Evolutionary conservation across 2,329 filamentous ascomycete genomes (phyloP).

Genomic region (Aspergillus aculeatinus): DNA sequence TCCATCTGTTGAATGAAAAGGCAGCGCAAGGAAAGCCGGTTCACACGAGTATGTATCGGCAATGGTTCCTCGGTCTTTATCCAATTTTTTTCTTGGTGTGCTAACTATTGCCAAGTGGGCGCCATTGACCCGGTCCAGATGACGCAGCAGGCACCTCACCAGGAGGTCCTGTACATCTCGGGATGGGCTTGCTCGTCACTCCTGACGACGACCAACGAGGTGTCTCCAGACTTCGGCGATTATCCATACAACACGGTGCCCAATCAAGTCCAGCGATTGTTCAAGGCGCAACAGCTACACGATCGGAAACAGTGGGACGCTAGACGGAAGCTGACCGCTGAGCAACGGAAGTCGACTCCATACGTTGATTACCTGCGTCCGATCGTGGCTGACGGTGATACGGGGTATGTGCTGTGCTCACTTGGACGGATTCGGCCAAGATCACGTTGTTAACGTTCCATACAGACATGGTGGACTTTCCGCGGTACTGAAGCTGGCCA

Average conservation of each 20-base stretch:
- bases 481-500: slow-evolving; percentile 91
- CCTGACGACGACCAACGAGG: slow-evolving; percentile 91
- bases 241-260: slow-evolving; percentile 99
- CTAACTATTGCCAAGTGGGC: slow-evolving; percentile 64
- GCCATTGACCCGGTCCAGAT: slow-evolving; percentile 99
- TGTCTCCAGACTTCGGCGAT: slow-evolving; percentile 95
- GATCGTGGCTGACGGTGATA: slow-evolving; percentile 95
- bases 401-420: slow-evolving; percentile 53
- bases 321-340: slow-evolving; percentile 71
- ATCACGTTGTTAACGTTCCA: slow-evolving; percentile 8
- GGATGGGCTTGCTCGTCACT: slow-evolving; percentile 97
- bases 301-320: slow-evolving; percentile 93
- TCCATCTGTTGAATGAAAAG: slow-evolving; percentile 79
- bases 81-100: background rate
- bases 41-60: slow-evolving; percentile 69
- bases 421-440: background rate
- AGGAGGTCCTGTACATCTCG: slow-evolving; percentile 93
- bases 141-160: slow-evolving; percentile 95
- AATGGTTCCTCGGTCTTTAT: background rate
- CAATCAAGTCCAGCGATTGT: slow-evolving; percentile 92
- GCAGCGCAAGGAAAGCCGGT: slow-evolving; percentile 79
- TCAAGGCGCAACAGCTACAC: slow-evolving; percentile 96
- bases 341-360: slow-evolving; percentile 71
- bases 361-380: slow-evolving; percentile 92
- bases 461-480: slow-evolving; percentile 80